Conservation (phyloP, 495 filamentous ascomycete species). For the Tuber magnatum region DNA sequence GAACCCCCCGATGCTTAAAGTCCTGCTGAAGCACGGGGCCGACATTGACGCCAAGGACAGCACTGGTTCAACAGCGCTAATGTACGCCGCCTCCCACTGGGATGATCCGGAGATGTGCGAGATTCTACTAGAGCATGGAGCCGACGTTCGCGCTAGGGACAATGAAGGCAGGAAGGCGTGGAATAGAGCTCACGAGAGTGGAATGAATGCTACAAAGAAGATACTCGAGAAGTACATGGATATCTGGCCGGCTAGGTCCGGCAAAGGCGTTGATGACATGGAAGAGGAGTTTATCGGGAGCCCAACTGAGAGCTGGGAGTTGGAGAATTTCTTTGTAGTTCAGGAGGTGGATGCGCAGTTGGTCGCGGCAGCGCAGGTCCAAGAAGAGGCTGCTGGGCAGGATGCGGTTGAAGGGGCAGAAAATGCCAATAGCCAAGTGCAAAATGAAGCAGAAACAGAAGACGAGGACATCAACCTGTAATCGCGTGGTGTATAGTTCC, state of each 20-base stretch:
- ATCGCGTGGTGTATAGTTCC: neutral
- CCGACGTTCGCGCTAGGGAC: neutral
- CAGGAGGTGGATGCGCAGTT: constrained; percentile 1
- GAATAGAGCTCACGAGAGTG: neutral
- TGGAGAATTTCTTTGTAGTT: neutral
- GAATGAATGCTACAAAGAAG: neutral
- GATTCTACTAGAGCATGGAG: constrained; percentile 3
- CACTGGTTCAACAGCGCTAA: neutral
- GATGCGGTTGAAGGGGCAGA: neutral
- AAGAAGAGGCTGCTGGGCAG: neutral
- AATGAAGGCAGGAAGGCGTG: constrained; percentile 1
- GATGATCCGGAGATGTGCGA: neutral
- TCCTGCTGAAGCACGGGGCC: constrained; percentile 4
- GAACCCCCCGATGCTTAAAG: neutral
- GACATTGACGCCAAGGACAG: neutral
- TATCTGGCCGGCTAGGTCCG: neutral
- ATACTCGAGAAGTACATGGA: neutral
- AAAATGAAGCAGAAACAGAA: neutral
- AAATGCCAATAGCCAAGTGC: neutral
- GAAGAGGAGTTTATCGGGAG: neutral
- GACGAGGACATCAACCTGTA: neutral
- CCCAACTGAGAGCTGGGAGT: neutral
- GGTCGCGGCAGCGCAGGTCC: neutral
- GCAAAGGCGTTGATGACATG: neutral
- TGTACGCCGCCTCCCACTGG: neutral